Conservation (phyloP, 2,329 filamentous ascomycete genomes). For the Penicillium sp. region DNA sequence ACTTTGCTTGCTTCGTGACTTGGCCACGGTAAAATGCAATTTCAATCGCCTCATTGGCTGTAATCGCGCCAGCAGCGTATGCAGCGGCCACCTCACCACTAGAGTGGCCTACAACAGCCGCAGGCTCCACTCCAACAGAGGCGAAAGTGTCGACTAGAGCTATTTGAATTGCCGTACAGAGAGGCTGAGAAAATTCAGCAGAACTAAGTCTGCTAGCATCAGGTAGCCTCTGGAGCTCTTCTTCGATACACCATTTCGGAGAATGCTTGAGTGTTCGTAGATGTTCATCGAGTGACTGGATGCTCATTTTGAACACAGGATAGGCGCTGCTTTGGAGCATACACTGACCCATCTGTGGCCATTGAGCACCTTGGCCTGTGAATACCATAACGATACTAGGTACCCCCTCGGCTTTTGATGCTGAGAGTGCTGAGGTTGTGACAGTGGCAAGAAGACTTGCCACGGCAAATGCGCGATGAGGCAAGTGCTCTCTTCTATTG, state of each 20-base stretch:
- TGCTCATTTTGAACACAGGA: background rate
- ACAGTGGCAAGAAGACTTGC: background rate
- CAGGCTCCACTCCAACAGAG: conserved; percentile 6
- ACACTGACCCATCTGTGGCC: background rate
- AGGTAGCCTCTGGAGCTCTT: conserved; percentile 11
- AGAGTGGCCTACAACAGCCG: conserved; percentile 18
- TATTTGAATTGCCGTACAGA: conserved; percentile 20
- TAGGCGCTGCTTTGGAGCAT: background rate
- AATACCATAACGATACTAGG: background rate
- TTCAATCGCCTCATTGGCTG: conserved; percentile 1
- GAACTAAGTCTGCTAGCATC: too few species aligned
- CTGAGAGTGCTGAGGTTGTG: background rate
- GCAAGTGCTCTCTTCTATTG: conserved; percentile 12
- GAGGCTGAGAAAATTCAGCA: conserved; percentile 14
- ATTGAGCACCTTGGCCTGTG: conserved; percentile 4
- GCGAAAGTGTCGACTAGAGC: conserved; percentile 9
- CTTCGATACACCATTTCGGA: background rate
- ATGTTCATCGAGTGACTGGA: background rate
- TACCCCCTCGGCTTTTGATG: background rate
- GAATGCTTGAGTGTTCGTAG: background rate
- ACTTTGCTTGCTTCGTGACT: background rate
- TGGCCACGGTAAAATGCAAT: conserved; percentile 12
- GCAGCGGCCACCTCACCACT: conserved; percentile 24
- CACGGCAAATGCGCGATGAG: conserved; percentile 10
- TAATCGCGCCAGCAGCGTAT: conserved; percentile 17